Evolutionary conservation across 2,329 filamentous ascomycete genomes (phyloP), one percentile per base, ranked within the genome.

Genomic region (Exophiala aquamarina): DNA sequence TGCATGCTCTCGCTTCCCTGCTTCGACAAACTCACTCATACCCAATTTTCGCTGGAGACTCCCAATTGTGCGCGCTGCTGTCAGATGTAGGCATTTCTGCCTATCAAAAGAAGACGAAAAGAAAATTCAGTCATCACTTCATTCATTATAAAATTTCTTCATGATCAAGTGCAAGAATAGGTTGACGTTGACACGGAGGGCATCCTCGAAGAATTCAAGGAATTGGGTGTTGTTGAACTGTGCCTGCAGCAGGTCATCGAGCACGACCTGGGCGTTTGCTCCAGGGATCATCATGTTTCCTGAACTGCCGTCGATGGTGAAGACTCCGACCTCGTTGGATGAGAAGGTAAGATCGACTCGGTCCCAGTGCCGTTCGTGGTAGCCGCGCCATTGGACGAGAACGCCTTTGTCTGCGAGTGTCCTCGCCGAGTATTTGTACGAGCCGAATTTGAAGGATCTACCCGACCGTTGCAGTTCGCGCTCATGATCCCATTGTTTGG

Each of bases 401-500:
- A 97, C 93, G 44, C 93, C 93, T 72, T 95, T 96, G 64, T 97
- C 92, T 2, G 84, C 85, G 6, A 98, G 81, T 40, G 87, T 84
- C 41, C 90, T 86, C 3, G 89, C 91, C 44, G 87, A 92, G 74
- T 98, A 98, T 73, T 97, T 97, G 82, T 87, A 98, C 29, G 88
- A 94, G 54, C 94, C 93, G 65, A 98, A 98, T 66, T 95, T 95
- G 68, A 95, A 94, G 43, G 95, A 89, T 40, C 92, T 89, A 20
- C 93, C 93, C 6, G 87, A 86, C 49, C 89, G 86, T 64, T 96
- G 89, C 23, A 98, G 83, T 71, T 98, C 93, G 57, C 90, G 86
- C 72, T 97, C 90, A 70, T 98, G 93, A 69, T 96, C 95, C 81
- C 95, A 98, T 69, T 98, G 93, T 64, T 95, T 95, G 18, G 92